These are phyloP conservation scores for Yamadazyma trypodendri DNA, from an alignment of 1,139 yeast genomes.

Conservation along the genomic window DNA sequence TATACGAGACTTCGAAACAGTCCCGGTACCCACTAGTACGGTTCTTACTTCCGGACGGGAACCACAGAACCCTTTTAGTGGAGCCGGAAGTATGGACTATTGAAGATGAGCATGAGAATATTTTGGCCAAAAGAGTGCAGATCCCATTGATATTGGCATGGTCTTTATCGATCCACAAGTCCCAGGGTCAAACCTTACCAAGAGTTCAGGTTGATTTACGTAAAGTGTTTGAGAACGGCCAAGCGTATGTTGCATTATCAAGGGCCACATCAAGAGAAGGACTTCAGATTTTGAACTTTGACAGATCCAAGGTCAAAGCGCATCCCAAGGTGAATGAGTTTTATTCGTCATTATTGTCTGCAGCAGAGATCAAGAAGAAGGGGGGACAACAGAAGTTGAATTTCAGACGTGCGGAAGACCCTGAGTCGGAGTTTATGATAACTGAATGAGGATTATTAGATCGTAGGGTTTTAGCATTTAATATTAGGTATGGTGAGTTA, in stretches of 20 bases:
- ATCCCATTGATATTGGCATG: constrained; percentile 88
- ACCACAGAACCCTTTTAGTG: constrained; percentile 61
- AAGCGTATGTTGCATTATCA: constrained; percentile 90
- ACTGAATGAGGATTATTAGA: too few species aligned
- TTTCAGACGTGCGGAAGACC: background rate
- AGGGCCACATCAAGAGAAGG: constrained; percentile 82
- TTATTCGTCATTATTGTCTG: constrained; percentile 40
- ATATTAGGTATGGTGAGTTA: too few species aligned
- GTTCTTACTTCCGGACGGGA: constrained; percentile 68
- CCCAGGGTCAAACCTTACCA: constrained; percentile 92
- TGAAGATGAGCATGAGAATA: constrained; percentile 36
- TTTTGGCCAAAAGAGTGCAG: constrained; percentile 44
- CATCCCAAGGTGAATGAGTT: constrained; percentile 64
- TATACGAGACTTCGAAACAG: constrained; percentile 23
- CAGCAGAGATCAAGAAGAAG: constrained; percentile 13
- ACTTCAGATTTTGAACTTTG: constrained; percentile 72
- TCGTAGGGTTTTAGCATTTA: too few species aligned
- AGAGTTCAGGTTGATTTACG: constrained; percentile 78
- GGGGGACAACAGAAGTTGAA: constrained; percentile 13
- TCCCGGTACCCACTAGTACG: constrained; percentile 70
- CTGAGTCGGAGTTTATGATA: background rate
- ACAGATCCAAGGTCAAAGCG: constrained; percentile 53
- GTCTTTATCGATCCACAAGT: constrained; percentile 93
- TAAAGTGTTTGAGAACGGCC: constrained; percentile 85
- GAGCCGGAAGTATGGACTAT: constrained; percentile 46